Conservation (phyloP, 164 flowering plant species). For the Tetracentron sinense region DNA sequence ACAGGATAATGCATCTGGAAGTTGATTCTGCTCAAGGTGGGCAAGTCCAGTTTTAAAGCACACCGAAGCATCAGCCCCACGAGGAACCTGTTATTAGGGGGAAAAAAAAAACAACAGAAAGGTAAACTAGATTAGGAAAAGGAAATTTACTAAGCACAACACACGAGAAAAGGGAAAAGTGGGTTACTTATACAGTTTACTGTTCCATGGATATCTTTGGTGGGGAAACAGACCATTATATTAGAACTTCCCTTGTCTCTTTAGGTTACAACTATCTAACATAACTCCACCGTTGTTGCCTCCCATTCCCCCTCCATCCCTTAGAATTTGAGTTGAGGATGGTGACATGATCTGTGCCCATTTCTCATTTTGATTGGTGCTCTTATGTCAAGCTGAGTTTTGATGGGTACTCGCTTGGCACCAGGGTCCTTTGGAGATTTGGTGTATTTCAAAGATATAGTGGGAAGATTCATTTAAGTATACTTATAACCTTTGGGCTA, state of each 20-base stretch:
- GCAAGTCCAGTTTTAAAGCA: slow-evolving; percentile 92
- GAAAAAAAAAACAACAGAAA: slow-evolving; percentile 1
- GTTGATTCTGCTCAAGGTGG: slow-evolving; percentile 96
- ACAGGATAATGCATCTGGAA: slow-evolving; percentile 92
- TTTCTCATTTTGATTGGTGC: neutral
- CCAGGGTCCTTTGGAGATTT: neutral
- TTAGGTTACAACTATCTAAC: too few relatives aligned
- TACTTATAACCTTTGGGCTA: too few relatives aligned
- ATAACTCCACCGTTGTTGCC: too few relatives aligned
- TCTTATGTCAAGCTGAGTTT: neutral
- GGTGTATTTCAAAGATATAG: neutral
- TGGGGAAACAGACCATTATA: too few relatives aligned
- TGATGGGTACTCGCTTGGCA: neutral
- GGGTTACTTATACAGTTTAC: too few relatives aligned
- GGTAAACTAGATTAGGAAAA: too few relatives aligned
- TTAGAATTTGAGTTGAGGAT: too few relatives aligned
- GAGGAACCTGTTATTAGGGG: slow-evolving; percentile 68
- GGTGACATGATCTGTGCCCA: neutral
- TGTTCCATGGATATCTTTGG: neutral
- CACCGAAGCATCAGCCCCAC: slow-evolving; percentile 91
- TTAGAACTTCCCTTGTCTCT: too few relatives aligned
- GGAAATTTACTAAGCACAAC: neutral
- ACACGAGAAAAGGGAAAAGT: neutral
- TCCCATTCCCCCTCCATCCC: too few relatives aligned
- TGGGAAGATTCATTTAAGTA: too few relatives aligned